These are phyloP conservation scores for Wickerhamiella alocasiicola DNA, from an alignment of 805 yeast species.

Conservation along the genomic window DNA sequence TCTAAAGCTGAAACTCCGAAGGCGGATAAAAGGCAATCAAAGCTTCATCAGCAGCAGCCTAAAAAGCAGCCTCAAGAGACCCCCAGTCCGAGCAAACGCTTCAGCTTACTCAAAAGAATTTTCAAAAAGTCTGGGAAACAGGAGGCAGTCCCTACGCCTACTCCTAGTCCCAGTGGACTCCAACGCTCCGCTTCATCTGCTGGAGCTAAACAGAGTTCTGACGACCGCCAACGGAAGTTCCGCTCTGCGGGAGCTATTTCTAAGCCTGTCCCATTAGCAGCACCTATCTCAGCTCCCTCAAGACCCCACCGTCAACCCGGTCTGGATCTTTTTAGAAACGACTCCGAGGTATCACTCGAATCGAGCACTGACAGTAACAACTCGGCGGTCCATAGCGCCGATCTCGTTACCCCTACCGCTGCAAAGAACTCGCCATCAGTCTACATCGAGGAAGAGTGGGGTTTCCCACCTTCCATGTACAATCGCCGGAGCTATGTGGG, in stretches of 20 bases:
- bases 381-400: not conserved
- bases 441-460: constrained; percentile 7
- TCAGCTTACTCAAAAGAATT: too few relatives aligned
- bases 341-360: constrained; percentile 4
- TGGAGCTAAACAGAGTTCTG: too few relatives aligned
- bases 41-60: too few relatives aligned
- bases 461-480: not conserved
- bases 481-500: too few relatives aligned
- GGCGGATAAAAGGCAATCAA: too few relatives aligned
- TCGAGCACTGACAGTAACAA: constrained; percentile 4
- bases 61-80: too few relatives aligned
- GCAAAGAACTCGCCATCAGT: constrained; percentile 6
- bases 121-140: too few relatives aligned
- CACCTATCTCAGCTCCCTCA: not conserved
- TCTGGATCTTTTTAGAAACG: constrained; percentile 3
- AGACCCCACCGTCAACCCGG: constrained; percentile 5
- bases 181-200: too few relatives aligned
- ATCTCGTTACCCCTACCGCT: constrained; percentile 1
- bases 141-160: too few relatives aligned
- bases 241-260: constrained; percentile 1
- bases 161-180: too few relatives aligned
- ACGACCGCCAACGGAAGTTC: constrained; percentile 4
- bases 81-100: too few relatives aligned
- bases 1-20: too few relatives aligned
- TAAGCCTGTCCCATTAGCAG: not conserved